phyloP scores from a whole-genome alignment of 768 basidiomycete species.

The Termitomyces sp. region DNA sequence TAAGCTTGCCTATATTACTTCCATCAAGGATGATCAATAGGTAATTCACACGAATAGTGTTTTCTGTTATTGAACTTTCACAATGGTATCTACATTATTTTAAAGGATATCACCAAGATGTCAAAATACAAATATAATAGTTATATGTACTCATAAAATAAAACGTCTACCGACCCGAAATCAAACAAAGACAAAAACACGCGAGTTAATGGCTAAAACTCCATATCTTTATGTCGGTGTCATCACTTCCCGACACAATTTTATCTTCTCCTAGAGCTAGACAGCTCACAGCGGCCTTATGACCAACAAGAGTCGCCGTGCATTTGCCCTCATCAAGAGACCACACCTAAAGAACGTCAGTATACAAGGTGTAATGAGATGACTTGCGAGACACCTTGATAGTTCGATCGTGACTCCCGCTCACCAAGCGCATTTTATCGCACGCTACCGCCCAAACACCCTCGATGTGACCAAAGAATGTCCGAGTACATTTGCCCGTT shows the following conservation, averaged over 20 bases:
- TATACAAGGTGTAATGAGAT: not conserved
- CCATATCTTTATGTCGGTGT: slow-evolving; percentile 86
- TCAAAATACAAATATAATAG: not conserved
- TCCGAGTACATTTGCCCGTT: slow-evolving; percentile 67
- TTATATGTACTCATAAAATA: not conserved
- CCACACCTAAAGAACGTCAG: slow-evolving; percentile 65
- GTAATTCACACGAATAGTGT: too few relatives aligned
- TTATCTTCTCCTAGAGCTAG: slow-evolving; percentile 90
- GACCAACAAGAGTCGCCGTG: slow-evolving; percentile 86
- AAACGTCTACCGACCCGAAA: not conserved
- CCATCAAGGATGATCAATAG: too few relatives aligned
- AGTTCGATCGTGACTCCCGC: slow-evolving; percentile 93
- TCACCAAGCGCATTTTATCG: slow-evolving; percentile 87
- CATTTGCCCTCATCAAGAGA: slow-evolving; percentile 85
- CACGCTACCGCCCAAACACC: slow-evolving; percentile 96
- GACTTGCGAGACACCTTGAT: slow-evolving; percentile 66
- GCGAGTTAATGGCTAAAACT: slow-evolving; percentile 42
- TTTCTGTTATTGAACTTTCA: not conserved
- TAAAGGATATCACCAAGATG: not conserved
- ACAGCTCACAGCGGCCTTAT: slow-evolving; percentile 91
- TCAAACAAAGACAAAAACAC: not conserved
- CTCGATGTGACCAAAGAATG: slow-evolving; percentile 96
- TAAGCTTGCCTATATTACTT: too few relatives aligned
- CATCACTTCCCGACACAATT: slow-evolving; percentile 95
- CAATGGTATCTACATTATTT: not conserved